These are phyloP conservation scores for Cryphonectria naterciae DNA, from an alignment of 2,329 filamentous ascomycete genomes.

Conservation along the genomic window DNA sequence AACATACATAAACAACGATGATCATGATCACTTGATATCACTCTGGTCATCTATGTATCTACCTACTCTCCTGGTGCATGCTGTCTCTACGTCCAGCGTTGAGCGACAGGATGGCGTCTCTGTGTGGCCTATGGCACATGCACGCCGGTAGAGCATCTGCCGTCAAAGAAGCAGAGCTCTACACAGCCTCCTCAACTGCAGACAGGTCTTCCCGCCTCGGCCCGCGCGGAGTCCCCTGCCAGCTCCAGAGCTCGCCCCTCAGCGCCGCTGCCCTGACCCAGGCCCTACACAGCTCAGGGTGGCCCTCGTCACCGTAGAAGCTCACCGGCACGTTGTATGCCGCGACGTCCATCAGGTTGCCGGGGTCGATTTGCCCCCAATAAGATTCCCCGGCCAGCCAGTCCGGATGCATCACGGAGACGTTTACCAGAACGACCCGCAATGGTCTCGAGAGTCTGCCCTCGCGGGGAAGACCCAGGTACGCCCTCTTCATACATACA, in stretches of 20 bases:
- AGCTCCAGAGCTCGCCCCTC: conserved; percentile 46
- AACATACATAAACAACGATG: no score
- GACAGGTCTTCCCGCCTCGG: neutral
- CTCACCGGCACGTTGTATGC: conserved; percentile 44
- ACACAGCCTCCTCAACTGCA: neutral
- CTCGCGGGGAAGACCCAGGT: neutral
- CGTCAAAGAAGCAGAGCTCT: neutral
- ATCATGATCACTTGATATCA: no score
- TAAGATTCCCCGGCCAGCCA: conserved; percentile 37
- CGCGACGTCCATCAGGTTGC: conserved; percentile 43
- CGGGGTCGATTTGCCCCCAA: conserved; percentile 39
- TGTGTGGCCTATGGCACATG: neutral
- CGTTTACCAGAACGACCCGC: conserved; percentile 40
- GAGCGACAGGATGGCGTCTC: neutral
- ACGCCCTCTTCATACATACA: conserved; percentile 42
- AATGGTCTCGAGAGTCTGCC: conserved; percentile 30
- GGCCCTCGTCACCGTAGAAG: conserved; percentile 45
- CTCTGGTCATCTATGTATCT: no score
- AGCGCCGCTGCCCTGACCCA: conserved; percentile 48
- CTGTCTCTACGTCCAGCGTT: neutral
- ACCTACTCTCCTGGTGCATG: neutral
- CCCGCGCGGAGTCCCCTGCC: conserved; percentile 29
- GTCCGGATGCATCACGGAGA: conserved; percentile 32
- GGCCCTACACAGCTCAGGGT: conserved; percentile 42
- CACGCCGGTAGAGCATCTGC: neutral